phyloP scores from a whole-genome alignment of 768 basidiomycete genomes.

The Calocera viscosa region DNA sequence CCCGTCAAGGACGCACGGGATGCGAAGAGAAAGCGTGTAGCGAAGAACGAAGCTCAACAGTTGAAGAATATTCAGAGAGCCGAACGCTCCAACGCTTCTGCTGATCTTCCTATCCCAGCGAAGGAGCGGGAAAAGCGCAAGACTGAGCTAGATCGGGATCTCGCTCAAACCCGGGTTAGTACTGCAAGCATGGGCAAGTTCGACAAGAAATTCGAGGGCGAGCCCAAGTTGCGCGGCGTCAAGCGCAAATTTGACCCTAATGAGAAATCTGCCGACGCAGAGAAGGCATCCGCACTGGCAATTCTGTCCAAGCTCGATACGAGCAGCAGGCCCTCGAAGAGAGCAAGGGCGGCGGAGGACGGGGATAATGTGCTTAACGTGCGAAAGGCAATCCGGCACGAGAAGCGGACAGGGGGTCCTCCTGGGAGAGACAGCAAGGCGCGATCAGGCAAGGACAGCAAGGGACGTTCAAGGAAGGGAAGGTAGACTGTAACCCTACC shows the following conservation, averaged over 20 bases:
- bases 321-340: conserved; percentile 34
- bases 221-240: conserved; percentile 73
- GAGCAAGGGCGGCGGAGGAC: conserved; percentile 28
- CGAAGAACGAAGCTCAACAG: conserved; percentile 74
- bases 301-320: conserved; percentile 68
- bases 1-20: conserved; percentile 61
- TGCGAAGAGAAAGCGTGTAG: conserved; percentile 66
- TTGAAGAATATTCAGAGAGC: conserved; percentile 58
- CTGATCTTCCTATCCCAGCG: conserved; percentile 16
- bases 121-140: conserved; percentile 43
- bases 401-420: conserved; percentile 57
- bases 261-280: conserved; percentile 49
- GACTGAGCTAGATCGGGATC: conserved; percentile 57
- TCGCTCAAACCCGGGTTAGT: conserved; percentile 63
- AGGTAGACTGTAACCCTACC: background rate
- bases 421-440: conserved; percentile 26
- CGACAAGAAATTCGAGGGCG: conserved; percentile 79
- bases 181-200: conserved; percentile 93
- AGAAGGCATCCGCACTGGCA: conserved; percentile 60
- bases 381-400: conserved; percentile 73
- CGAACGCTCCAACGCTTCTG: conserved; percentile 22
- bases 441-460: conserved; percentile 28
- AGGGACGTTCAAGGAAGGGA: conserved; percentile 11
- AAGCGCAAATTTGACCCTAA: conserved; percentile 94
- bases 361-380: conserved; percentile 56